Percentiles rank a stretch among this genome's conserved stretches.
phyloP scores from a whole-genome alignment of 2,329 filamentous ascomycete species.

The Diatrype stigma region DNA sequence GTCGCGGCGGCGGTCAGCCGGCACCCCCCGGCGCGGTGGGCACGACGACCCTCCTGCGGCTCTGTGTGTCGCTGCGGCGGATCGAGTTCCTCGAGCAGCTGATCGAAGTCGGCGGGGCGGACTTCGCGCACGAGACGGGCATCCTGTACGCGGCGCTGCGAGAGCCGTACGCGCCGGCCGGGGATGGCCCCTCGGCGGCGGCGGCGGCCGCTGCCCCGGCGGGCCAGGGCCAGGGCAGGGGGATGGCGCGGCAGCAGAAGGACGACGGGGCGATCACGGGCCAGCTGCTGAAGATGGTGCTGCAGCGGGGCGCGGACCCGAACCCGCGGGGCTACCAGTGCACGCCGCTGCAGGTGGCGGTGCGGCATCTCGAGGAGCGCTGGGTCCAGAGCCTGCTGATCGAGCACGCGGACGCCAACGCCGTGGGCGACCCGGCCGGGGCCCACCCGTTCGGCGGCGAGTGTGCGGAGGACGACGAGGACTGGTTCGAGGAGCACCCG shows the following conservation, averaged over 20 bases:
- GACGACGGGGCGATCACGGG: constrained; percentile 8
- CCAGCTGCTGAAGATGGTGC: constrained; percentile 13
- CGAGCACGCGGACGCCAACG: constrained; percentile 9
- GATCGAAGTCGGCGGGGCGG: constrained; percentile 6
- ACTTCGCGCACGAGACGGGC: constrained; percentile 6
- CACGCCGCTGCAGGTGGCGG: constrained; percentile 17
- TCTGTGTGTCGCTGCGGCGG: constrained; percentile 3
- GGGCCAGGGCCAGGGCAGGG: too few species aligned
- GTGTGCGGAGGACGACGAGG: too few species aligned
- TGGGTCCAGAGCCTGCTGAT: constrained; percentile 17
- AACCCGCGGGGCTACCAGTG: constrained; percentile 11
- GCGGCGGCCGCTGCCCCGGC: too few species aligned
- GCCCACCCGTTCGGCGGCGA: constrained; percentile 6
- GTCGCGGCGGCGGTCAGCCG: neutral
- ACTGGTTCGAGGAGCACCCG: constrained; percentile 9
- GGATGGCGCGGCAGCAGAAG: neutral
- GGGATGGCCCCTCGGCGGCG: too few species aligned
- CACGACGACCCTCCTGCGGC: constrained; percentile 4
- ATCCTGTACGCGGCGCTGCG: constrained; percentile 5
- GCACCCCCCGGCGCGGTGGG: neutral
- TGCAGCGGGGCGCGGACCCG: constrained; percentile 15
- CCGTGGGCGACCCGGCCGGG: constrained; percentile 9
- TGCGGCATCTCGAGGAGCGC: constrained; percentile 11
- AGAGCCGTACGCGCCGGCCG: neutral
- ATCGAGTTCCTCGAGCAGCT: constrained; percentile 7